Evolutionary conservation across 2,329 filamentous ascomycete species (phyloP).

Genomic region (Pseudocercospora pini-densiflorae): DNA sequence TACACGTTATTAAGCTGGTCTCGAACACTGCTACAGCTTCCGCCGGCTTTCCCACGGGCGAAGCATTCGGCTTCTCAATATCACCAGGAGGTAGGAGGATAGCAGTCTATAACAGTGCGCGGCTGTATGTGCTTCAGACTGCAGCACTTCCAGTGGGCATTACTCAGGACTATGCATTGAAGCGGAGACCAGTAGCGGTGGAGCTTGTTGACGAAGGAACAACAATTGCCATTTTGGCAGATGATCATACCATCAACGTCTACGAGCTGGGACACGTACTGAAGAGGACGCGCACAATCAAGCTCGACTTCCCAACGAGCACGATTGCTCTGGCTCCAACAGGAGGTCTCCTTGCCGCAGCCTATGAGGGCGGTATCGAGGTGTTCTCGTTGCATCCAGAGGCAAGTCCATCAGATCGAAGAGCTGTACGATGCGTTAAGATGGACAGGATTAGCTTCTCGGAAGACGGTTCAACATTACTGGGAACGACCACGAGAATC

Average conservation of each 20-base stretch:
- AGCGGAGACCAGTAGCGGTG: slow-evolving; percentile 73
- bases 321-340: slow-evolving; percentile 81
- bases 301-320: slow-evolving; percentile 76
- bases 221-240: slow-evolving; percentile 76
- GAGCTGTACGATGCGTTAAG: slow-evolving; percentile 41
- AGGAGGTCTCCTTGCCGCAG: slow-evolving; percentile 80
- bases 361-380: slow-evolving; percentile 85
- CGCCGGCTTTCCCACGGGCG: slow-evolving; percentile 66
- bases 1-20: slow-evolving; percentile 71
- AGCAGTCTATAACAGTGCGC: slow-evolving; percentile 82
- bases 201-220: slow-evolving; percentile 79
- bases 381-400: slow-evolving; percentile 73
- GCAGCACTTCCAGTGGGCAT: slow-evolving; percentile 61
- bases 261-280: slow-evolving; percentile 70
- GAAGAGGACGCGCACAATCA: slow-evolving; percentile 68
- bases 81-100: slow-evolving; percentile 76
- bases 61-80: slow-evolving; percentile 82
- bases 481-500: slow-evolving; percentile 44
- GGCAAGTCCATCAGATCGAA: slow-evolving; percentile 48
- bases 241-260: slow-evolving; percentile 80
- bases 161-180: slow-evolving; percentile 76
- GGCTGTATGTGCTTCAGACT: slow-evolving; percentile 78
- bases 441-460: slow-evolving; percentile 44
- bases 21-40: slow-evolving; percentile 82
- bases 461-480: slow-evolving; percentile 42